Conservation (phyloP, 2,329 filamentous ascomycete genomes). For the Lachnum nothofagi region DNA sequence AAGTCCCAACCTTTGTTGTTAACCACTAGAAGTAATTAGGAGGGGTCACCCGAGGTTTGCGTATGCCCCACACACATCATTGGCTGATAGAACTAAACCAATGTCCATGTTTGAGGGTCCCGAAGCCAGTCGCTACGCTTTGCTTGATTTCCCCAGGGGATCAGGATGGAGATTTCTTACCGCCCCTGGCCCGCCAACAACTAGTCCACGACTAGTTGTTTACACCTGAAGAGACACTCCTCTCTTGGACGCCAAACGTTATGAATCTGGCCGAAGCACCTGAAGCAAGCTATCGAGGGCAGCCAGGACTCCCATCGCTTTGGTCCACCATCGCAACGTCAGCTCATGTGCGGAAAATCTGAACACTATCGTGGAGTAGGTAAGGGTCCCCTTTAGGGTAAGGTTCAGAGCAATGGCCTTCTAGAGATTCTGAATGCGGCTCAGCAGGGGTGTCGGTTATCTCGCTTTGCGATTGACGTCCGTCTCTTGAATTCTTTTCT, state of each 20-base stretch:
- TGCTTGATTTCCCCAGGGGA: neutral
- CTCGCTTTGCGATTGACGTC: slow-evolving; percentile 15
- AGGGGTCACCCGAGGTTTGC: slow-evolving; percentile 3
- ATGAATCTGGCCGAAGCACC: too few species aligned
- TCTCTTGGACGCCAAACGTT: too few species aligned
- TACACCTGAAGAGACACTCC: too few species aligned
- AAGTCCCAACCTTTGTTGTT: neutral
- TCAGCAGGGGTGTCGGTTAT: slow-evolving; percentile 16
- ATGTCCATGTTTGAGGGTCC: neutral
- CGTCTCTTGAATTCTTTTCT: slow-evolving; percentile 22
- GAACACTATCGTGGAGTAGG: neutral
- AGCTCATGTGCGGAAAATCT: too few species aligned
- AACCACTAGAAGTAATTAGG: neutral
- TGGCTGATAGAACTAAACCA: neutral
- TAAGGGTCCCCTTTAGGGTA: slow-evolving; percentile 11
- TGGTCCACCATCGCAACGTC: too few species aligned
- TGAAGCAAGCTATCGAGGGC: too few species aligned
- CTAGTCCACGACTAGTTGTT: too few species aligned
- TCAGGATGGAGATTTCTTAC: slow-evolving; percentile 3
- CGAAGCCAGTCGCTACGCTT: neutral
- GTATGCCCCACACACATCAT: slow-evolving; percentile 5
- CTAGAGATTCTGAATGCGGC: slow-evolving; percentile 25
- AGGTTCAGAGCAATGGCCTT: neutral
- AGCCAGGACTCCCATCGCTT: too few species aligned
- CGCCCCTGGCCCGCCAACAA: neutral